Conservation (phyloP, 1,284 basidiomycete genomes). For the Entoloma clypeatum region DNA sequence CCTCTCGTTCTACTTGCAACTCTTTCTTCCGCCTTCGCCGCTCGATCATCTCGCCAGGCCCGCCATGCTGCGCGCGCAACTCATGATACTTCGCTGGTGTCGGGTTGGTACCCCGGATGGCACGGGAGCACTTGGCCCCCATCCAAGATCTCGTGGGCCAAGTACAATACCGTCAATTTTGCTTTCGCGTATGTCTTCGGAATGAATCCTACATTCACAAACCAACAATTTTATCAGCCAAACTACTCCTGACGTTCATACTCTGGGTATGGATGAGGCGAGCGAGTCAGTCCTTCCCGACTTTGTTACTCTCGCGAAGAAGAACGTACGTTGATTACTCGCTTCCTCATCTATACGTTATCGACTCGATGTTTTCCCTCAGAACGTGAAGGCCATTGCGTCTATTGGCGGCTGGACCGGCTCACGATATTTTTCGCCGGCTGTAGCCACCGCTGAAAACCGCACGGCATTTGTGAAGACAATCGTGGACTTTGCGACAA, state of each 20-base stretch:
- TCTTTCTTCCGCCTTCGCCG: slow-evolving; percentile 9
- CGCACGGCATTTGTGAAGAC: slow-evolving; percentile 69
- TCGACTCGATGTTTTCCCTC: slow-evolving; percentile 9
- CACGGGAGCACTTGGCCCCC: slow-evolving; percentile 40
- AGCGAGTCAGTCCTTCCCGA: slow-evolving; percentile 39
- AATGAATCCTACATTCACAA: slow-evolving; percentile 1
- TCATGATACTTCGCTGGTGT: slow-evolving; percentile 36
- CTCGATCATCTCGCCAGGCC: slow-evolving; percentile 20
- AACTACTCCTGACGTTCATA: slow-evolving; percentile 38
- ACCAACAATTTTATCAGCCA: slow-evolving; percentile 25
- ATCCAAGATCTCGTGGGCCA: slow-evolving; percentile 47
- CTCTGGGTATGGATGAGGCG: slow-evolving; percentile 37
- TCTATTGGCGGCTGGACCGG: slow-evolving; percentile 87
- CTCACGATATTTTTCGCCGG: slow-evolving; percentile 63
- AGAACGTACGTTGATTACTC: slow-evolving; percentile 36
- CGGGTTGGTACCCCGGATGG: slow-evolving; percentile 61
- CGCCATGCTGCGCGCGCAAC: slow-evolving; percentile 10
- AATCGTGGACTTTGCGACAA: slow-evolving; percentile 51
- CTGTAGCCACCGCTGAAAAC: slow-evolving; percentile 54
- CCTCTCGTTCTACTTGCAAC: slow-evolving; percentile 7
- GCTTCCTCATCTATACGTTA: slow-evolving; percentile 2
- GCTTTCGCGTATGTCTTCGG: slow-evolving; percentile 52
- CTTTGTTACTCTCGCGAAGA: slow-evolving; percentile 49
- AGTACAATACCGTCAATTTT: slow-evolving; percentile 53
- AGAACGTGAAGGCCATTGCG: slow-evolving; percentile 65